A percentile compares a stretch with the other conserved stretches of the same genome.
Evolutionary conservation across 768 basidiomycete genomes (phyloP).

Genomic region (Boletus reticuloceps): DNA sequence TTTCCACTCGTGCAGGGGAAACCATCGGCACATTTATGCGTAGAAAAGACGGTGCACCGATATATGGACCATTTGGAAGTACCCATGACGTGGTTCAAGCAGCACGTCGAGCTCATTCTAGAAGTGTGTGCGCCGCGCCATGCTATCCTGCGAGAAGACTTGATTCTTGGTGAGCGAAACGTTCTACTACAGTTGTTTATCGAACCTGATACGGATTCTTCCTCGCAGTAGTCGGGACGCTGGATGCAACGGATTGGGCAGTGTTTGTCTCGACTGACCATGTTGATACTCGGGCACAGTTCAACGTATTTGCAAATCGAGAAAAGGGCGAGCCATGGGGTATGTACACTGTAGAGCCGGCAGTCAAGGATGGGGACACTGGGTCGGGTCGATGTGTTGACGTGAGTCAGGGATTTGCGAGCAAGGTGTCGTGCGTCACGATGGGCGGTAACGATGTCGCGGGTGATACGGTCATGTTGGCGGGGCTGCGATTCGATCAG

Average conservation of each 20-base stretch:
- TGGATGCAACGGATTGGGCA: constrained; percentile 70
- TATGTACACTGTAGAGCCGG: constrained; percentile 58
- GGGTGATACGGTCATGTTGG: constrained; percentile 57
- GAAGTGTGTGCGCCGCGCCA: constrained; percentile 46
- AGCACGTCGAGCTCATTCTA: constrained; percentile 64
- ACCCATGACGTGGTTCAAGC: constrained; percentile 71
- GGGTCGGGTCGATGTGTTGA: constrained; percentile 38
- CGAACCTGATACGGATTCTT: not conserved
- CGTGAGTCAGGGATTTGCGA: constrained; percentile 37
- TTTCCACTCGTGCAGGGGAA: constrained; percentile 63
- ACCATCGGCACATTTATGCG: constrained; percentile 62
- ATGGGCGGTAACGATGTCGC: constrained; percentile 26
- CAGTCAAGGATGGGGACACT: constrained; percentile 36
- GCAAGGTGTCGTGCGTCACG: constrained; percentile 48
- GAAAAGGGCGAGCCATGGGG: constrained; percentile 68
- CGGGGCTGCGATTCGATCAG: constrained; percentile 63
- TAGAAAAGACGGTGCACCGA: constrained; percentile 67
- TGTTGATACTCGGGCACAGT: constrained; percentile 61
- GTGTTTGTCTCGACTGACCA: constrained; percentile 74
- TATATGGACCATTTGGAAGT: constrained; percentile 63
- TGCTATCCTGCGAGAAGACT: constrained; percentile 55
- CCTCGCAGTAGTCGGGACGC: constrained; percentile 58
- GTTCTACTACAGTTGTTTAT: not conserved
- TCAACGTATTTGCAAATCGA: constrained; percentile 60
- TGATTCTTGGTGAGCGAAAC: constrained; percentile 41